phyloP scores from a whole-genome alignment of 257 asterid genomes.

The Solanum chmielewskii region DNA sequence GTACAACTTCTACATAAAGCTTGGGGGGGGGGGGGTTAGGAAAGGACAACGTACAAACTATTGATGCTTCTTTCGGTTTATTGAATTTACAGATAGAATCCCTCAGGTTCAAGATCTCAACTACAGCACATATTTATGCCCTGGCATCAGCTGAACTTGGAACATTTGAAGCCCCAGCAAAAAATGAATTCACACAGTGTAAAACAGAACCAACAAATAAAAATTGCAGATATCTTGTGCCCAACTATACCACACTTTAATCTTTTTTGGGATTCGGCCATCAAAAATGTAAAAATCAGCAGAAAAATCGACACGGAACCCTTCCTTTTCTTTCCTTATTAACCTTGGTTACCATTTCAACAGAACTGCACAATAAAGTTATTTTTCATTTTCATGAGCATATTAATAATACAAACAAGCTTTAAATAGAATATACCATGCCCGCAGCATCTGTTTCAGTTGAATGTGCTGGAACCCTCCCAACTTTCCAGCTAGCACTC shows the following conservation, averaged over 20 bases:
- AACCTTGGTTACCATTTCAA: not conserved
- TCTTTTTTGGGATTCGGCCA: not conserved
- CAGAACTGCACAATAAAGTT: not conserved
- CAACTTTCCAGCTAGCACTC: slow-evolving; percentile 28
- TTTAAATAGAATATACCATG: slow-evolving; percentile 9
- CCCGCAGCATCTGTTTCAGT: slow-evolving; percentile 36
- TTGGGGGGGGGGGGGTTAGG: not conserved
- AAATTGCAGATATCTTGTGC: not conserved
- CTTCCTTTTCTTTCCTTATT: not conserved
- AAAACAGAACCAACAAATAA: not conserved
- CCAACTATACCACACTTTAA: not conserved
- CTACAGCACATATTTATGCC: not conserved
- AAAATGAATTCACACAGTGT: not conserved
- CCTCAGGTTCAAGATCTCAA: not conserved
- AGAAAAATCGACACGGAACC: not conserved
- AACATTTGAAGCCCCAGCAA: not conserved
- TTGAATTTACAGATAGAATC: not conserved
- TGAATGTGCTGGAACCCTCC: slow-evolving; percentile 21
- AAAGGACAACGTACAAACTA: not conserved
- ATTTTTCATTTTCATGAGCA: not conserved
- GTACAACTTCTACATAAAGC: not conserved
- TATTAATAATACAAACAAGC: not conserved
- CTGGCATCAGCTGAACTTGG: not conserved
- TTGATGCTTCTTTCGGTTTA: not conserved
- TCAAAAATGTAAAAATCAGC: not conserved